Evolutionary conservation across 148 eudicot species (phyloP).

Genomic region (Nepenthes gracilis): DNA sequence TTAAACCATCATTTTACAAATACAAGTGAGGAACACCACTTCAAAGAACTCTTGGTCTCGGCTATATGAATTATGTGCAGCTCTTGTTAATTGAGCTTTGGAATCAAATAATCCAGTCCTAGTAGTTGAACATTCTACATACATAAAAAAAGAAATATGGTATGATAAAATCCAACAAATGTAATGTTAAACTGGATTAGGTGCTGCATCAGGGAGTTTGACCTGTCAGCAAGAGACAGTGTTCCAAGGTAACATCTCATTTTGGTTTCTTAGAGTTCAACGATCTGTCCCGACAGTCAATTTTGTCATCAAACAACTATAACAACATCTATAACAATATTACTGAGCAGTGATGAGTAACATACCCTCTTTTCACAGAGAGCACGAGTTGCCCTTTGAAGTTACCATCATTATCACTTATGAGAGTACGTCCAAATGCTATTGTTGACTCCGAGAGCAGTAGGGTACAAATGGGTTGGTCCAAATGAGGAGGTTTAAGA

Average conservation of each 20-base stretch:
- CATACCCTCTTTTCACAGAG: conserved; percentile 72
- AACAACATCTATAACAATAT: not conserved
- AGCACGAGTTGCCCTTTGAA: conserved; percentile 81
- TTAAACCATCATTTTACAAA: not conserved
- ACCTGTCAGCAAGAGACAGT: too few species aligned
- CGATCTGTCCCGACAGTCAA: not conserved
- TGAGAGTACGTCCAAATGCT: conserved; percentile 80
- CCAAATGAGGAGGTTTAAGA: conserved; percentile 91
- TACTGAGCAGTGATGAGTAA: not conserved
- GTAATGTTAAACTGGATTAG: too few species aligned
- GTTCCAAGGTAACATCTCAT: too few species aligned
- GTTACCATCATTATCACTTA: conserved; percentile 68
- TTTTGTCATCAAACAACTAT: not conserved
- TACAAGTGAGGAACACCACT: not conserved
- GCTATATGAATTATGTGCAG: too few species aligned
- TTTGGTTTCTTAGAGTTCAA: not conserved
- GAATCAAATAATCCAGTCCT: too few species aligned
- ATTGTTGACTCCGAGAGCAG: conserved; percentile 70
- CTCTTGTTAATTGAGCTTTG: too few species aligned
- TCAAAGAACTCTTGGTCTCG: too few species aligned
- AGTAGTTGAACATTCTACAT: too few species aligned
- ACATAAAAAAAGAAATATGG: too few species aligned
- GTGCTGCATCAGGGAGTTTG: too few species aligned
- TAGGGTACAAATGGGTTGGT: conserved; percentile 71
- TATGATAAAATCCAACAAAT: too few species aligned